A percentile compares a stretch with the other conserved stretches of the same genome.
phyloP scores from a whole-genome alignment of 441 rosid species.

The Eutrema salsugineum region DNA sequence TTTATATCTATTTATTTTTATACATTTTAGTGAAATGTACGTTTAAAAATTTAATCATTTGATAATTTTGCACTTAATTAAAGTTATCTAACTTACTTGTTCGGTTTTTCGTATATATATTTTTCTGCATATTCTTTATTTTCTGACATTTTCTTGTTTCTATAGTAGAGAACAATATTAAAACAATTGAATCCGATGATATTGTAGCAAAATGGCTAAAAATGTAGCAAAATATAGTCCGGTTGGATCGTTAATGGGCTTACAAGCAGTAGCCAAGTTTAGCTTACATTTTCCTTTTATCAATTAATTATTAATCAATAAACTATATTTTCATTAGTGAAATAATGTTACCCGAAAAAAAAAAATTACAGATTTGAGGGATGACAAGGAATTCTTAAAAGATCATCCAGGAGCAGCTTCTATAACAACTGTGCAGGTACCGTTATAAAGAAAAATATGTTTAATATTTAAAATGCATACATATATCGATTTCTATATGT shows the following conservation, averaged over 20 bases:
- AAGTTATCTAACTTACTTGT: not conserved
- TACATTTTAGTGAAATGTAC: not conserved
- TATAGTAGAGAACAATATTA: not conserved
- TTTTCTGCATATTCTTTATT: not conserved
- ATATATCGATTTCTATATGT: not conserved
- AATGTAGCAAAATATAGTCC: not conserved
- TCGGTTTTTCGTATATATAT: not conserved
- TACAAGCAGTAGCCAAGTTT: not conserved
- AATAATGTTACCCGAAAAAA: not conserved
- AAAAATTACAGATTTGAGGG: conserved; percentile 62
- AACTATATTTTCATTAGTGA: not conserved
- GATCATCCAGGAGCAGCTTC: conserved; percentile 69
- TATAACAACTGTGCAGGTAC: conserved; percentile 66
- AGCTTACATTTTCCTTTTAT: not conserved
- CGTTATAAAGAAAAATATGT: not conserved
- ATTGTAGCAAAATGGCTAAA: not conserved
- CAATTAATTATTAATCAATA: not conserved
- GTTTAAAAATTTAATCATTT: not conserved
- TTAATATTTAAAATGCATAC: not conserved
- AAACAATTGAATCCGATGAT: not conserved
- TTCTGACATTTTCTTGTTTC: not conserved
- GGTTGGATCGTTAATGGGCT: not conserved
- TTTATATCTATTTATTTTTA: too few relatives aligned
- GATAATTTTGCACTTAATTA: not conserved
- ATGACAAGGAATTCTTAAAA: conserved; percentile 61